These are phyloP conservation scores for Penicillium arizonense DNA, from an alignment of 495 filamentous ascomycete species.

Conservation along the genomic window DNA sequence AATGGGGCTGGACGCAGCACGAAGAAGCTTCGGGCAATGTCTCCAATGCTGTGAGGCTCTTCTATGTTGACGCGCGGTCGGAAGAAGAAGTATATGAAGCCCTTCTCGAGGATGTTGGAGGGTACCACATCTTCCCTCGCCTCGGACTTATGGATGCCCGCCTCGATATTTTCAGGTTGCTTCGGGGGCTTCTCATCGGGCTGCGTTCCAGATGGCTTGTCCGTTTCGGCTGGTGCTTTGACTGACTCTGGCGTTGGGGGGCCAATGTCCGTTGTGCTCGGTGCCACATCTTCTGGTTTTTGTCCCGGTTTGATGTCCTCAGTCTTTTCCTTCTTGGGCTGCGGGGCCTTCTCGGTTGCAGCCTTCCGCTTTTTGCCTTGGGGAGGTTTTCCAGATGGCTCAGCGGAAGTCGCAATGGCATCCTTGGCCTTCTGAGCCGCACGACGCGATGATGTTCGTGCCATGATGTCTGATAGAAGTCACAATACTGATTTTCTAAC, in stretches of 20 bases:
- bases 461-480: slow-evolving; percentile 20
- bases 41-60: slow-evolving; percentile 64
- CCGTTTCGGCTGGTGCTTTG: background rate
- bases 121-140: slow-evolving; percentile 57
- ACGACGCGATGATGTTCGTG: slow-evolving; percentile 41
- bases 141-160: slow-evolving; percentile 34
- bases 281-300: slow-evolving; percentile 34
- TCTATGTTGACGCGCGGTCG: slow-evolving; percentile 73
- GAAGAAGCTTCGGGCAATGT: slow-evolving; percentile 79
- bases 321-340: slow-evolving; percentile 36
- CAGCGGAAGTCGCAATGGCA: slow-evolving; percentile 31
- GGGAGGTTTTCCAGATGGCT: slow-evolving; percentile 19
- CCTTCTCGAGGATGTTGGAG: slow-evolving; percentile 84
- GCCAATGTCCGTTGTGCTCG: background rate
- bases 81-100: slow-evolving; percentile 92
- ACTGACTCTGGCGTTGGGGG: slow-evolving; percentile 17
- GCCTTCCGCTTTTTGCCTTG: slow-evolving; percentile 39
- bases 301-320: slow-evolving; percentile 22
- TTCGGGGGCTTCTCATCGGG: background rate
- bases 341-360: slow-evolving; percentile 18
- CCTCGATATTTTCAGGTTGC: slow-evolving; percentile 16
- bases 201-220: background rate
- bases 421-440: slow-evolving; percentile 48
- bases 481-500: background rate
- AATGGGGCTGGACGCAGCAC: slow-evolving; percentile 74